Percentiles rank a stretch among this genome's conserved stretches.
Conservation (phyloP, 768 basidiomycete species). For the Leucosporidium scottii region DNA sequence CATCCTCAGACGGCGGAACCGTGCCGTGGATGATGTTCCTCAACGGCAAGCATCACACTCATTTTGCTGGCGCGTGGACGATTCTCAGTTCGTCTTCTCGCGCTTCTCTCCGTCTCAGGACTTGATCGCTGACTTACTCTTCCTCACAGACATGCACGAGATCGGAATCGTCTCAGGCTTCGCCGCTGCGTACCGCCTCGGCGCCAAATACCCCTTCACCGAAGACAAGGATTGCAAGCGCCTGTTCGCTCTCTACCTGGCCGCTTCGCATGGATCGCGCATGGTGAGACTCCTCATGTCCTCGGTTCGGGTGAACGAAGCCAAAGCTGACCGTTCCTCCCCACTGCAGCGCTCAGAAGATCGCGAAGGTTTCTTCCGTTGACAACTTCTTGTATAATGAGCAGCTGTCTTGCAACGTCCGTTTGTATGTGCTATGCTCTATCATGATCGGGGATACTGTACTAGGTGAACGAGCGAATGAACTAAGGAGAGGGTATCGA, state of each 20-base stretch:
- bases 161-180: constrained; percentile 46
- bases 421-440: too few species aligned
- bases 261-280: constrained; percentile 6
- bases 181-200: constrained; percentile 45
- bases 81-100: constrained; percentile 39
- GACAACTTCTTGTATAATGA: not conserved
- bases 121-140: not conserved
- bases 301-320: not conserved
- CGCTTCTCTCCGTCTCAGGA: too few species aligned
- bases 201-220: constrained; percentile 44
- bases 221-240: constrained; percentile 36
- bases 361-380: not conserved
- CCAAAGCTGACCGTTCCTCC: not conserved
- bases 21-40: constrained; percentile 44
- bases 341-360: not conserved
- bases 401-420: too few species aligned
- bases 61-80: constrained; percentile 46
- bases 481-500: too few species aligned
- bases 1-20: not conserved
- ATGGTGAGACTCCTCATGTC: not conserved
- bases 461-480: too few species aligned
- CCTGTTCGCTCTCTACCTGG: constrained; percentile 15
- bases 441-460: too few species aligned
- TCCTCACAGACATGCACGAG: constrained; percentile 42
- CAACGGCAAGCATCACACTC: constrained; percentile 44